Conservation (phyloP, 345 rosid species). For the Garcia nutans region DNA sequence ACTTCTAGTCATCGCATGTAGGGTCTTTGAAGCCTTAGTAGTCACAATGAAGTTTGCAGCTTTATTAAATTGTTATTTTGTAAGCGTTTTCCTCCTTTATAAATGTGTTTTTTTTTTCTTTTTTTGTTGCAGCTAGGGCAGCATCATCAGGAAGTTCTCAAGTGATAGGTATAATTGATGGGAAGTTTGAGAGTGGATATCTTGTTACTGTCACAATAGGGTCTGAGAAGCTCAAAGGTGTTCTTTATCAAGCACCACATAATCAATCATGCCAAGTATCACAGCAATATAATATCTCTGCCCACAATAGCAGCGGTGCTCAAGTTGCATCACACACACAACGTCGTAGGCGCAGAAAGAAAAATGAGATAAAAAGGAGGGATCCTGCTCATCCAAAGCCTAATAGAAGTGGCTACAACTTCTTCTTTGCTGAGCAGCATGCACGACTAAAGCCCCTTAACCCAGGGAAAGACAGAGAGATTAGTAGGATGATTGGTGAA, state of each 20-base stretch:
- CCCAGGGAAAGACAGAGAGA: slow-evolving; percentile 95
- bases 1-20: not conserved
- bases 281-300: slow-evolving; percentile 27
- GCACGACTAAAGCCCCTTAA: slow-evolving; percentile 85
- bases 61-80: not conserved
- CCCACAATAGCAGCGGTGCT: slow-evolving; percentile 28
- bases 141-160: slow-evolving; percentile 43
- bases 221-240: slow-evolving; percentile 75
- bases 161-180: slow-evolving; percentile 83
- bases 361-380: slow-evolving; percentile 79
- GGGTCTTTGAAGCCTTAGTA: not conserved
- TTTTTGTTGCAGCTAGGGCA: slow-evolving; percentile 29
- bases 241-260: slow-evolving; percentile 62
- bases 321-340: slow-evolving; percentile 39
- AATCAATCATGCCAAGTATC: slow-evolving; percentile 34
- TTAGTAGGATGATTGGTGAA: slow-evolving; percentile 91
- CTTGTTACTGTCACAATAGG: slow-evolving; percentile 81
- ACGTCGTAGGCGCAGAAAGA: slow-evolving; percentile 85
- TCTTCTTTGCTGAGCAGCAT: slow-evolving; percentile 95
- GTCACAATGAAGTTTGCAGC: not conserved
- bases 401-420: slow-evolving; percentile 89
- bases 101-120: not conserved
- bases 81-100: not conserved
- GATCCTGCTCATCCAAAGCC: slow-evolving; percentile 97
- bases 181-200: slow-evolving; percentile 87